Base-by-base conservation (phyloP, 164 flowering plant genomes). In the Dillenia turbinata region DNA sequence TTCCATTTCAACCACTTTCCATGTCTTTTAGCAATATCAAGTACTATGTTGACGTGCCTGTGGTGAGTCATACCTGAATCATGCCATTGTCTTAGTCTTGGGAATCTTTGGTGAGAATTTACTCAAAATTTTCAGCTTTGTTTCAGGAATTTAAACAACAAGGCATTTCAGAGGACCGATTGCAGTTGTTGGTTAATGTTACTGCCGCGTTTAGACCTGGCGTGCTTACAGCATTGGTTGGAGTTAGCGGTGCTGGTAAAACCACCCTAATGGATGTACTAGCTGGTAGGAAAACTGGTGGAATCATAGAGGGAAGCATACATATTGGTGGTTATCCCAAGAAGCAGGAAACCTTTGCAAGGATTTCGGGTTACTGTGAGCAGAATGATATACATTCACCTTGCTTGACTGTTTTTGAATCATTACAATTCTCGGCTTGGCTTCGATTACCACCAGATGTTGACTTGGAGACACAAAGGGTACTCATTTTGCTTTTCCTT, bases 201-300 rank as follows among this genome's bases (percentile, higher is more conserved):
- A 89, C 96, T 67, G 99, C 97, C 70, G 90, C 97, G 65, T 95
- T 95, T 67, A 88, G 90, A 69, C 97, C 99, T 12, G 97, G 97
- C 44, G 89, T 92, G 53, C 92, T 95, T 26, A 95, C 99, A 61
- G 99, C 99, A 60, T 71, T 95, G 75, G 96, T 92, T 47, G 99
- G 99, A 72, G 90, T 88, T 11, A 92, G 97, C 78, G 99, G 99
- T 73, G 99, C 99, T 67, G 99, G 99, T 55, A 95, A 95, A 81
- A 94, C 99, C 54, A 94, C 99, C 57, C 93, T 94, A 49, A 94
- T 94, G 99, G 99, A 94, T 78, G 97, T 95, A 60, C 80, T 95
- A 76, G 85, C 99, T 65, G 99, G 99, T 54, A 79, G 99, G 68
- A 95, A 95, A 83, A 95, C 97, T 71, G 97, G 97, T 54, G 99